Percentiles rank a stretch among this genome's conserved stretches.
Evolutionary conservation across 345 rosid species (phyloP).

Genomic region (Eucalyptus curtisii): DNA sequence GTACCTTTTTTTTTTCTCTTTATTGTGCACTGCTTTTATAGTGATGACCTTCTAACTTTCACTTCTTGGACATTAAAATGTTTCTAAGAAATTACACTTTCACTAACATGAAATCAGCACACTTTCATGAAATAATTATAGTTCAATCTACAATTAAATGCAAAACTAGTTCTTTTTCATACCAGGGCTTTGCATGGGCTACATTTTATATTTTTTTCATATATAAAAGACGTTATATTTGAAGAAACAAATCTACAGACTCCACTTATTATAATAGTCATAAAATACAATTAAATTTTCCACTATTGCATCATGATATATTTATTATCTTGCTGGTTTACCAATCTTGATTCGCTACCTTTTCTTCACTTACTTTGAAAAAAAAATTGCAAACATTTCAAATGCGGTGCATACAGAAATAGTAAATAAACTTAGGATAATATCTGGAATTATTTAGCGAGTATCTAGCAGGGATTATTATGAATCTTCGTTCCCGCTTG

Average conservation of each 20-base stretch:
- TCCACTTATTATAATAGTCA: background rate
- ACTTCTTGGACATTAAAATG: background rate
- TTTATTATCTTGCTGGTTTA: no score
- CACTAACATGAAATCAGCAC: background rate
- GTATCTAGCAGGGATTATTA: background rate
- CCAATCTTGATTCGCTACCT: no score
- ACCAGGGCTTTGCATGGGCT: background rate
- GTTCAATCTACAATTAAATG: background rate
- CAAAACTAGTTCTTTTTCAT: background rate
- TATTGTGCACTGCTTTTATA: background rate
- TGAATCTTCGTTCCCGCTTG: background rate
- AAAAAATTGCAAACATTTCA: no score
- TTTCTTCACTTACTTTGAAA: no score
- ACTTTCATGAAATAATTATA: background rate
- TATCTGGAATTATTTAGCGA: background rate
- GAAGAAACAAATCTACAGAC: background rate
- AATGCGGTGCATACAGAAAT: no score
- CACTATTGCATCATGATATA: no score
- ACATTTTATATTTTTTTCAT: background rate
- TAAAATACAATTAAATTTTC: no score
- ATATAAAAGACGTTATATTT: no score
- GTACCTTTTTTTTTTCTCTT: background rate
- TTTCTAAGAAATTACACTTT: background rate
- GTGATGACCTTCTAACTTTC: background rate
- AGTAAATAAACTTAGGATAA: background rate